Evolutionary conservation across 2,329 filamentous ascomycete genomes (phyloP).

Genomic region (Fusarium tanahbumbuense): DNA sequence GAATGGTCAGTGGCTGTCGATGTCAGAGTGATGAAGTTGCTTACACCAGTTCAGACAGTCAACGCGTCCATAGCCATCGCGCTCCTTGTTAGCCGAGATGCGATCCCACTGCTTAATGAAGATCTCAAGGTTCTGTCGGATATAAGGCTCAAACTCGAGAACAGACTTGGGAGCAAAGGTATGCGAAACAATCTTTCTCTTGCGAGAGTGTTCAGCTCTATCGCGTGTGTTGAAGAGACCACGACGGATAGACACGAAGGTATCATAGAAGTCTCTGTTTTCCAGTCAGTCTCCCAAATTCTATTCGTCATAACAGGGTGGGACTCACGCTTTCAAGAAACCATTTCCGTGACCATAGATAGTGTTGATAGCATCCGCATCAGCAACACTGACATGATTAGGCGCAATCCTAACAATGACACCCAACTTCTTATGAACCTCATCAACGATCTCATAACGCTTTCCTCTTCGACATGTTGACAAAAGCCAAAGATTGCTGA

Average conservation of each 20-base stretch:
- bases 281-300: not conserved
- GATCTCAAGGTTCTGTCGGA: constrained; percentile 81
- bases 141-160: constrained; percentile 88
- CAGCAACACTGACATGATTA: constrained; percentile 84
- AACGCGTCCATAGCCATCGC: constrained; percentile 67
- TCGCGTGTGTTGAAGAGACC: constrained; percentile 92
- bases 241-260: constrained; percentile 87
- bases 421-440: constrained; percentile 79
- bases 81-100: constrained; percentile 67
- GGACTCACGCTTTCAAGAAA: constrained; percentile 73
- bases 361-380: constrained; percentile 77
- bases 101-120: constrained; percentile 80
- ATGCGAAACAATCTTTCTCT: constrained; percentile 88
- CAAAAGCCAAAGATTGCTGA: constrained; percentile 85
- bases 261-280: constrained; percentile 84
- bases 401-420: constrained; percentile 85
- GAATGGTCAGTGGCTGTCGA: not conserved
- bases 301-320: accelerated
- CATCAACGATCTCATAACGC: constrained; percentile 72
- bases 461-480: constrained; percentile 72
- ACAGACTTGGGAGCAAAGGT: constrained; percentile 89
- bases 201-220: constrained; percentile 83
- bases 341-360: constrained; percentile 87
- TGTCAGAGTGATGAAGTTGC: too few species aligned
- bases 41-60: constrained; percentile 80